phyloP scores from a whole-genome alignment of 495 filamentous ascomycete genomes.

The Talaromyces trachyspermus region DNA sequence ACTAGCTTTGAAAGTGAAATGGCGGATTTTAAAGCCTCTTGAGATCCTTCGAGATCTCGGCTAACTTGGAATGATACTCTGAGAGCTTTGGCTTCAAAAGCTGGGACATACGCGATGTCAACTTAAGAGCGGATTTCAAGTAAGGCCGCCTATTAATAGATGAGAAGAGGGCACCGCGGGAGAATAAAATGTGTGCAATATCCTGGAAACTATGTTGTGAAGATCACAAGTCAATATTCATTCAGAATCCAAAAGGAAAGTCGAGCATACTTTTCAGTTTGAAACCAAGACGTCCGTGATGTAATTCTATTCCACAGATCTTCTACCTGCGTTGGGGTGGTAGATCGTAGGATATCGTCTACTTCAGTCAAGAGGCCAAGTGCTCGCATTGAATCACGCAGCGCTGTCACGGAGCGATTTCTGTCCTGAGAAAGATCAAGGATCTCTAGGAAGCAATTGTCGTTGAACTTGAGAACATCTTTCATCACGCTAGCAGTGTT shows the following conservation, averaged over 20 bases:
- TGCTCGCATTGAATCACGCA: slow-evolving; percentile 59
- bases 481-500: slow-evolving; percentile 54
- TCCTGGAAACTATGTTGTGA: slow-evolving; percentile 64
- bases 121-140: slow-evolving; percentile 50
- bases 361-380: slow-evolving; percentile 76
- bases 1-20: slow-evolving; percentile 72
- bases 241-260: slow-evolving; percentile 1
- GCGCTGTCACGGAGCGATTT: slow-evolving; percentile 48
- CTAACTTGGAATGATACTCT: slow-evolving; percentile 67
- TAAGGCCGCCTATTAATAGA: slow-evolving; percentile 60
- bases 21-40: slow-evolving; percentile 77
- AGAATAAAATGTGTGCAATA: slow-evolving; percentile 71
- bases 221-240: slow-evolving; percentile 12
- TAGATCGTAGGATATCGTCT: slow-evolving; percentile 62
- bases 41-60: slow-evolving; percentile 68
- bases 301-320: slow-evolving; percentile 55
- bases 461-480: slow-evolving; percentile 44
- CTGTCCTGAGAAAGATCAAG: slow-evolving; percentile 50
- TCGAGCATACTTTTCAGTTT: slow-evolving; percentile 56
- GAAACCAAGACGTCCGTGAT: slow-evolving; percentile 66
- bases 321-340: slow-evolving; percentile 51
- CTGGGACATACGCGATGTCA: slow-evolving; percentile 55
- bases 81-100: slow-evolving; percentile 66
- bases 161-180: slow-evolving; percentile 73
- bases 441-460: slow-evolving; percentile 56